Percentiles rank a stretch among this genome's conserved stretches.
These are phyloP conservation scores for Quercus berberidifolia DNA, from an alignment of 306 rosid genomes.

Conservation along the genomic window DNA sequence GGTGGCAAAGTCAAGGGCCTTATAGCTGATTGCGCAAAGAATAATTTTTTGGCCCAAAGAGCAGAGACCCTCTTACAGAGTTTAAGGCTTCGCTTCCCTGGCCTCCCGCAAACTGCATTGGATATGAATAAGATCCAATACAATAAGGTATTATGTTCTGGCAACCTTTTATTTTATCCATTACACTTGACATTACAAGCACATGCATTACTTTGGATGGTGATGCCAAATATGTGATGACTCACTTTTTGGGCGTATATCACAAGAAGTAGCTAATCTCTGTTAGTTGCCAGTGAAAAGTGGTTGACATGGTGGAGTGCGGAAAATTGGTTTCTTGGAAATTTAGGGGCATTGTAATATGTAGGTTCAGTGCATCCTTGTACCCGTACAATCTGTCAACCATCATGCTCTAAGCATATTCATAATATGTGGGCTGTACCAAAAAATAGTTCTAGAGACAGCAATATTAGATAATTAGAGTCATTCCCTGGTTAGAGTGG, in stretches of 20 bases:
- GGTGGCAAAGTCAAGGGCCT: conserved; percentile 93
- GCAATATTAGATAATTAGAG: background rate
- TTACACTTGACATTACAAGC: background rate
- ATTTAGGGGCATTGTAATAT: background rate
- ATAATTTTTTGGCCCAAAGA: conserved; percentile 52
- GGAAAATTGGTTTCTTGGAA: background rate
- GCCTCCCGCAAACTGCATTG: conserved; percentile 85
- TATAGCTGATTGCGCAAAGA: conserved; percentile 57
- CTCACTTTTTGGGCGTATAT: background rate
- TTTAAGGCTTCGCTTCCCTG: conserved; percentile 75
- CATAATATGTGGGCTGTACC: background rate
- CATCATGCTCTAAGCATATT: background rate
- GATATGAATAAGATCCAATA: conserved; percentile 94
- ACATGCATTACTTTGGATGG: background rate
- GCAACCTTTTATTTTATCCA: background rate
- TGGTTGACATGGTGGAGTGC: background rate
- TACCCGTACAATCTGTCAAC: background rate
- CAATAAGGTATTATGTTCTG: conserved; percentile 51
- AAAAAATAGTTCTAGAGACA: background rate
- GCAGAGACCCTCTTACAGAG: conserved; percentile 77
- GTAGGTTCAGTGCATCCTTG: background rate
- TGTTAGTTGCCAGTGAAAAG: background rate
- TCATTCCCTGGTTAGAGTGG: background rate
- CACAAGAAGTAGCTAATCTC: background rate
- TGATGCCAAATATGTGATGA: background rate